Conservation (phyloP, 2,329 filamentous ascomycete genomes). For the Colletotrichum ledebouriae region DNA sequence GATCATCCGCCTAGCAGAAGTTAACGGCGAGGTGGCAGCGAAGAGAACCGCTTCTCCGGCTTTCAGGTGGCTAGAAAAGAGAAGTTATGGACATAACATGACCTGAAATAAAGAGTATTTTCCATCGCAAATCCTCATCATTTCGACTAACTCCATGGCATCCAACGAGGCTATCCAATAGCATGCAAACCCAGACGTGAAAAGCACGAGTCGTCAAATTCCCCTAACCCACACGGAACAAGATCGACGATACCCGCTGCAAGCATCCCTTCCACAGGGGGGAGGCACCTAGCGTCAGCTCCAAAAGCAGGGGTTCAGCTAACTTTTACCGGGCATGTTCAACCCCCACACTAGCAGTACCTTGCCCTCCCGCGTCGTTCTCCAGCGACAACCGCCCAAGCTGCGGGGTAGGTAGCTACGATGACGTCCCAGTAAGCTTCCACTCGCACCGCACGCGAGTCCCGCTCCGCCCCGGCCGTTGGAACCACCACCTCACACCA, state of each 20-base stretch:
- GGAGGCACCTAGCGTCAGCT: not conserved
- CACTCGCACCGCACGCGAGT: not conserved
- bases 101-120: no score
- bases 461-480: constrained; percentile 11
- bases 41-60: no score
- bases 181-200: not conserved
- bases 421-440: constrained; percentile 27
- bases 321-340: no score
- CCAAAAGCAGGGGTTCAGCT: not conserved
- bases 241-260: constrained; percentile 33
- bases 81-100: no score
- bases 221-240: constrained; percentile 28
- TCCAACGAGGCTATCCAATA: not conserved
- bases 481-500: constrained; percentile 25
- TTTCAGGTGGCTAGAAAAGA: no score
- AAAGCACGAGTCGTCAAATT: not conserved
- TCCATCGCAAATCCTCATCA: no score
- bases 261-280: constrained; percentile 12
- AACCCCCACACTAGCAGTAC: no score
- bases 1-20: no score
- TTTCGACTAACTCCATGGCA: not conserved
- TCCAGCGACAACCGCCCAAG: constrained; percentile 2
- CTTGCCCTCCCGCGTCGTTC: no score
- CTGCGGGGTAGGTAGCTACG: constrained; percentile 27
- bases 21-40: no score